Base-by-base conservation (phyloP, 164 flowering plant species). In the Tetrastigma voinierianum region DNA sequence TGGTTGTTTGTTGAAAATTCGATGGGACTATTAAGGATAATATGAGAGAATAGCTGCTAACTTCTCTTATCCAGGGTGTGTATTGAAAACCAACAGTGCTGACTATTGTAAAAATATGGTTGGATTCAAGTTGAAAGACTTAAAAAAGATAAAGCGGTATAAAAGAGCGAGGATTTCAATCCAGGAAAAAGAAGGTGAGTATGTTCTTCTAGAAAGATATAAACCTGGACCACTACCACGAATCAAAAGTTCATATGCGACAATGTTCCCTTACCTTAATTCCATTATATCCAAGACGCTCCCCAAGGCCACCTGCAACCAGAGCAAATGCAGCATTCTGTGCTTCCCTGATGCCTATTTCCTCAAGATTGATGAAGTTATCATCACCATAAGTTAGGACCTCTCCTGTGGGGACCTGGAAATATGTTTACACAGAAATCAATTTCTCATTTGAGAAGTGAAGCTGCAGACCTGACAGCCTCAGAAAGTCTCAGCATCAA, bases 291-390 rank as follows among this genome's bases (percentile, higher is more conserved):
- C 99, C 99, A 68, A 95, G 96, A 68, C 99, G 98, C 65, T 95
- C 99, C 52, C 99, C 99, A 75, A 95, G 98, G 51, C 99, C 99
- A 62, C 99, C 98, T 4, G 99, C 99, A 78, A 95, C 99, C 77
- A 95, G 90, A 72, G 89, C 98, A 86, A 95, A 95, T 62, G 93
- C 97, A 76, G 98, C 97, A 72, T 84, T 84, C 69, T 70, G 74
- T 18, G 82, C 95, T 80, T 90, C 98, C 64, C 70, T 85, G 53
- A 92, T 64, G 6, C 99, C 98, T 57, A 77, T 74, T 68, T 89
- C 92, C 79, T 95, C 99, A 78, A 76, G 84, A 57, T 72, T 82
- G 70, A 87, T 67, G 64, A 92, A 92, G 67, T 66, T 82, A 11
- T 82, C 89, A 78, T 92, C 90, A 63, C 93, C 99, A 70, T 73